These are phyloP conservation scores for Cucurbita ficifolia DNA, from an alignment of 306 rosid genomes.

Conservation along the genomic window DNA sequence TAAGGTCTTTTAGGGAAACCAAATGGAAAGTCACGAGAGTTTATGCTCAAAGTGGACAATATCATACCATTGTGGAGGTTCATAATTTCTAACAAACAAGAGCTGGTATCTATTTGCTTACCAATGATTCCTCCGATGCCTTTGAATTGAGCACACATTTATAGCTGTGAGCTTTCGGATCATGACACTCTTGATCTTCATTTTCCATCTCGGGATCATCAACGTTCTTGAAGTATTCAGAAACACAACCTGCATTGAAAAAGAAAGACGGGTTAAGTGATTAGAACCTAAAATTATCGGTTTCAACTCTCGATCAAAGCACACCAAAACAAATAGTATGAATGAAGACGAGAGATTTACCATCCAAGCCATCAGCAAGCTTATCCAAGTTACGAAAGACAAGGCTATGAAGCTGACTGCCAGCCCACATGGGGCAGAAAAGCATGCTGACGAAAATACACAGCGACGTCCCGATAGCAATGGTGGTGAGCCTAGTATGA, in stretches of 20 bases:
- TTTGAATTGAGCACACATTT: conserved; percentile 9
- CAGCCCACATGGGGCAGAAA: conserved; percentile 85
- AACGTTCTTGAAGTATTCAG: background rate
- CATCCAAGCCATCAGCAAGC: conserved; percentile 47
- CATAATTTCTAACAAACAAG: no score
- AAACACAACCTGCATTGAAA: background rate
- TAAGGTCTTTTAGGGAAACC: no score
- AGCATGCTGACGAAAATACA: conserved; percentile 38
- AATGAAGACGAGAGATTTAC: conserved; percentile 15
- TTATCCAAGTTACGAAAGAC: conserved; percentile 53
- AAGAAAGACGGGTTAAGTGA: no score
- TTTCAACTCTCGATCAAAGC: no score
- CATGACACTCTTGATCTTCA: background rate
- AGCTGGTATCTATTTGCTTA: background rate
- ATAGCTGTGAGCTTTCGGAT: background rate
- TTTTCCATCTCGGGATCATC: background rate
- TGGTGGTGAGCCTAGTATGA: conserved; percentile 40
- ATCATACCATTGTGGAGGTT: no score
- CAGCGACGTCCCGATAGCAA: conserved; percentile 47
- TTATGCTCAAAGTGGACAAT: no score
- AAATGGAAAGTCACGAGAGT: no score
- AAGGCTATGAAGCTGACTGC: conserved; percentile 46
- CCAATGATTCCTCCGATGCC: conserved; percentile 3
- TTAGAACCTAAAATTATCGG: no score
- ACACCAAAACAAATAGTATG: no score